Base-by-base conservation (phyloP, 2,329 filamentous ascomycete species). In the Davidsoniella virescens region DNA sequence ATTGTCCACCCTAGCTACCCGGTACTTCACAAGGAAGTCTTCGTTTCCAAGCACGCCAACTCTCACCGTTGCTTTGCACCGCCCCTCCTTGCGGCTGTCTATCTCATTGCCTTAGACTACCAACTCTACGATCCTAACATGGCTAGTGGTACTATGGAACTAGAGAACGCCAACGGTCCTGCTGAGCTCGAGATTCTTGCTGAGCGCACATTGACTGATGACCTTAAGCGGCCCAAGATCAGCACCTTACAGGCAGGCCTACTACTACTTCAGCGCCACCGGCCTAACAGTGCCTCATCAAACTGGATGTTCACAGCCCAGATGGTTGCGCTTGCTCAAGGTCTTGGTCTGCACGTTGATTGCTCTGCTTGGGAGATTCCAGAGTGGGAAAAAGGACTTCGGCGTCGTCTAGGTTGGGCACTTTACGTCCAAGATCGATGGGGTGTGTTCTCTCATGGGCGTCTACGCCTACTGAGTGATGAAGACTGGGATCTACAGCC, bases 371-470 rank as follows among this genome's bases (percentile, higher is more conserved):
- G 74, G 74, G 63, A 67, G 12, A 67, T 77, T 39, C 72, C 72
- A 3, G 59, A 61, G 6, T 75, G 72, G 71, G 74, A 77, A 56
- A 66, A 69, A 47, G 68, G 71, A 1, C 59, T 76, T 12, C 64
- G 74, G n/a, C 73, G 71, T 56, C 63, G 74, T n/a, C 59, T 78
- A 5, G 72, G 69, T 1, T 78, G 74, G 74, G 72, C 67, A 5
- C 60, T 75, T 0, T 76, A 67, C 56, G 71, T 75, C 62, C 73
- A 78, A 56, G 74, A 78, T 55, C 75, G 71, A 59, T 77, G 70
- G 73, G 67, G 70, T 3, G 66, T 70, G 3, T 60, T 75, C 26
- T 68, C 72, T 8, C 69, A 72, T 57, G 73, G 73, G 5, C 65
- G 73, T 41, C 70, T 70, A 18, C 70, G 68, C 14, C 67, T 73